Conservation (phyloP, 1,139 yeast genomes). For the Petasospora fabianii region DNA sequence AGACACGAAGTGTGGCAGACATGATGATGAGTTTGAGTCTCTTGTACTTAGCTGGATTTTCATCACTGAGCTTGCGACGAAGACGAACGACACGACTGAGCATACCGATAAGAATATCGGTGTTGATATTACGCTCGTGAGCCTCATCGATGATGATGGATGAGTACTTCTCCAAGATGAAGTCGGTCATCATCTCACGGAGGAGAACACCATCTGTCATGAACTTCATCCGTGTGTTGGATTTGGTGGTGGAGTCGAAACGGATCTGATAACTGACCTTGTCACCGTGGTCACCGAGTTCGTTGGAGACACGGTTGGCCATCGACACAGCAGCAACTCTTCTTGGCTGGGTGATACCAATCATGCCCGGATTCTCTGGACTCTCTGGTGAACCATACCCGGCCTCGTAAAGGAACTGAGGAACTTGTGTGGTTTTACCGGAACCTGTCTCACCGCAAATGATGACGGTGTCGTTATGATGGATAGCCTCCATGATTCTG, state of each 20-base stretch:
- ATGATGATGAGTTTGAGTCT: conserved; percentile 71
- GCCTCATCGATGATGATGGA: conserved; percentile 94
- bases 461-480: conserved; percentile 86
- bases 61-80: conserved; percentile 53
- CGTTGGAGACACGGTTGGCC: conserved; percentile 85
- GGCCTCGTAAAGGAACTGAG: conserved; percentile 77
- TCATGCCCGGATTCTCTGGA: conserved; percentile 76
- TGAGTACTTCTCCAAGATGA: conserved; percentile 75
- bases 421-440: conserved; percentile 78
- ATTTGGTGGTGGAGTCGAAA: conserved; percentile 71
- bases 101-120: conserved; percentile 95
- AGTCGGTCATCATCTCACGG: conserved; percentile 89
- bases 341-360: conserved; percentile 96
- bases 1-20: conserved; percentile 95
- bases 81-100: conserved; percentile 80
- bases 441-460: conserved; percentile 93
- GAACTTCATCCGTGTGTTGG: conserved; percentile 80
- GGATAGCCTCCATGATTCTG: conserved; percentile 91
- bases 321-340: conserved; percentile 98
- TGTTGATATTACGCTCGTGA: conserved; percentile 92
- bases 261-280: conserved; percentile 89
- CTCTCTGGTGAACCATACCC: conserved; percentile 73
- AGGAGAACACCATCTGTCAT: conserved; percentile 98
- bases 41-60: conserved; percentile 45
- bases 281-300: conserved; percentile 73